phyloP scores from a whole-genome alignment of 1,139 yeast genomes.

The Saccharomyces hybrid region DNA sequence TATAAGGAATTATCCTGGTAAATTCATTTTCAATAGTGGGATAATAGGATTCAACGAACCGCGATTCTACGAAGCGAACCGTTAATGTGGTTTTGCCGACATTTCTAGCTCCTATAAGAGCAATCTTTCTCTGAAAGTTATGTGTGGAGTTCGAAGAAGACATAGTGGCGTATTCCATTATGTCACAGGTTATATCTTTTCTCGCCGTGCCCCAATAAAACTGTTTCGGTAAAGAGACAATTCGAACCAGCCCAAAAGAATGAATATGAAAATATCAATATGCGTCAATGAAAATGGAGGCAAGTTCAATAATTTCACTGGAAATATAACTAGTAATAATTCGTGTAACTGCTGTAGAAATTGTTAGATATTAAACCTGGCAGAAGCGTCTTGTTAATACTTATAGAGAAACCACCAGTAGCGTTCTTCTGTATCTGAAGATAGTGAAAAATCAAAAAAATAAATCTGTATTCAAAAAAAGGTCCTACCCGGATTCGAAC shows the following conservation, averaged over 20 bases:
- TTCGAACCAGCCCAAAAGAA: neutral
- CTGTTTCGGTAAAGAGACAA: neutral
- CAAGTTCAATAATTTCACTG: no score
- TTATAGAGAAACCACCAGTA: neutral
- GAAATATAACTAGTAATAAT: neutral
- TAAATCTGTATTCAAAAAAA: slow-evolving; percentile 26
- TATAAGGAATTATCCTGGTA: slow-evolving; percentile 59
- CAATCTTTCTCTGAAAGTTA: slow-evolving; percentile 50
- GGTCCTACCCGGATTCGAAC: slow-evolving; percentile 96
- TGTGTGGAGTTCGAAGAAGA: neutral
- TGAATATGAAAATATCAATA: neutral
- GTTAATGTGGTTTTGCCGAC: slow-evolving; percentile 88
- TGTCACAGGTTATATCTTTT: no score
- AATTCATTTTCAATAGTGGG: slow-evolving; percentile 92
- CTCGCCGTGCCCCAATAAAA: no score
- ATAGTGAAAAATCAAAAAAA: neutral
- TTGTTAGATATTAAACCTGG: neutral
- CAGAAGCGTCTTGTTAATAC: neutral
- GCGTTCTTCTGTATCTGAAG: neutral
- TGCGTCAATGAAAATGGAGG: neutral
- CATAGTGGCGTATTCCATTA: neutral
- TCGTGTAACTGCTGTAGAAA: neutral
- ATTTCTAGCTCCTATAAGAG: slow-evolving; percentile 82
- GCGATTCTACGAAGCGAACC: slow-evolving; percentile 80
- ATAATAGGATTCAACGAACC: slow-evolving; percentile 81